These are phyloP conservation scores for Dioscorea dumetorum DNA, from an alignment of 106 monocot species.

Conservation along the genomic window DNA sequence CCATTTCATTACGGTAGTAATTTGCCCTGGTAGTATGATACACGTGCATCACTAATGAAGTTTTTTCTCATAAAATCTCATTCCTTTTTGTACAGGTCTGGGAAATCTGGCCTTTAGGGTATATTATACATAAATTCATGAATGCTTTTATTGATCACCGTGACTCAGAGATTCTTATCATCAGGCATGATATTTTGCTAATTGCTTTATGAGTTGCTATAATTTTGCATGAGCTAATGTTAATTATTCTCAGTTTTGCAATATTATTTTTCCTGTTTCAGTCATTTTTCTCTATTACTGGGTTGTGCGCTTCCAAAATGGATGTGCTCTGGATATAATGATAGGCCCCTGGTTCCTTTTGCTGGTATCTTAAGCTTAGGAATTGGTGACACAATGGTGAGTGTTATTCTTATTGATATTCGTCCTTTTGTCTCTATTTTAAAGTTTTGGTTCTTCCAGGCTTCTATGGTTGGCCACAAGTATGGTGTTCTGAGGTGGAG, in stretches of 20 bases:
- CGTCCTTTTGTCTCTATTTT: too few species aligned
- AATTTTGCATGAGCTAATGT: not conserved
- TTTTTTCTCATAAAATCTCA: too few species aligned
- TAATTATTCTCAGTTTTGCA: not conserved
- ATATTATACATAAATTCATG: constrained; percentile 89
- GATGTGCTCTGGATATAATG: constrained; percentile 80
- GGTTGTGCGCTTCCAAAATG: constrained; percentile 98
- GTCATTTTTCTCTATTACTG: constrained; percentile 94
- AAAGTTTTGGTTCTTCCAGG: constrained; percentile 29
- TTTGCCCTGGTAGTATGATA: too few species aligned
- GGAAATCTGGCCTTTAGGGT: constrained; percentile 82
- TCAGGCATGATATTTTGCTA: constrained; percentile 48
- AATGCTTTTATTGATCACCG: constrained; percentile 99
- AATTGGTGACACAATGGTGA: constrained; percentile 98
- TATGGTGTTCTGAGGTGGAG: constrained; percentile 96
- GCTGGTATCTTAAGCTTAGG: constrained; percentile 99
- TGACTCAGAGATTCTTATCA: constrained; percentile 91
- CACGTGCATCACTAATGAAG: too few species aligned
- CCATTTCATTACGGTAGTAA: too few species aligned
- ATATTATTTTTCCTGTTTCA: constrained; percentile 22
- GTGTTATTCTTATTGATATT: constrained; percentile 3
- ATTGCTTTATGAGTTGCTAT: not conserved
- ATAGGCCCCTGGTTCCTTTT: constrained; percentile 87
- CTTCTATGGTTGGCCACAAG: constrained; percentile 95
- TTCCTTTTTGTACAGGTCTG: constrained; percentile 43